These are phyloP conservation scores for Saturnispora sanitii DNA, from an alignment of 805 yeast genomes.

Conservation along the genomic window DNA sequence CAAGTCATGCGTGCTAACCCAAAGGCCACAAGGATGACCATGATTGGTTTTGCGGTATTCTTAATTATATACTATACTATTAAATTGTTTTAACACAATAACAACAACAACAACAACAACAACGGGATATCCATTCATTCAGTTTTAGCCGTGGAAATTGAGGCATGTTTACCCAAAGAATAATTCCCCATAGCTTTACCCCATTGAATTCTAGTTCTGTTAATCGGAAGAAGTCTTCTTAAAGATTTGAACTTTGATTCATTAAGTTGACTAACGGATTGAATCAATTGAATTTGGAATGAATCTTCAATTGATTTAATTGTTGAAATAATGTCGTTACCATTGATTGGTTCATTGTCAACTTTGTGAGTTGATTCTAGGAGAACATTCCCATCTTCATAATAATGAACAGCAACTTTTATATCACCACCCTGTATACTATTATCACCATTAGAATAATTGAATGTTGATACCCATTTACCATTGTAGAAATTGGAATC, in stretches of 20 bases:
- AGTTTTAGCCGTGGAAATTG: not conserved
- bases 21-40: conserved; percentile 49
- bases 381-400: conserved; percentile 92
- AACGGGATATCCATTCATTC: too few species aligned
- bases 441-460: conserved; percentile 28
- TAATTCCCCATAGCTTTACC: conserved; percentile 87
- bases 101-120: too few species aligned
- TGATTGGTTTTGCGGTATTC: conserved; percentile 42
- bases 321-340: conserved; percentile 27
- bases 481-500: conserved; percentile 83
- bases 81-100: conserved; percentile 30
- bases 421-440: conserved; percentile 53
- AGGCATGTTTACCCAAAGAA: conserved; percentile 73
- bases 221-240: conserved; percentile 86
- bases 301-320: conserved; percentile 51
- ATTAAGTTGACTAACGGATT: conserved; percentile 60
- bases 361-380: conserved; percentile 41
- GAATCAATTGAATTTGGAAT: conserved; percentile 50
- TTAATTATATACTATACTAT: conserved; percentile 47
- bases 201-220: conserved; percentile 89
- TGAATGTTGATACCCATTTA: conserved; percentile 68
- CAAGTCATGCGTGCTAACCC: conserved; percentile 52
- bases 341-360: conserved; percentile 13
- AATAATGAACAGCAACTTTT: conserved; percentile 75
- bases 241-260: conserved; percentile 73